Base-by-base conservation (phyloP, 176 grass and related monocot genomes). In the Zea luxurians region DNA sequence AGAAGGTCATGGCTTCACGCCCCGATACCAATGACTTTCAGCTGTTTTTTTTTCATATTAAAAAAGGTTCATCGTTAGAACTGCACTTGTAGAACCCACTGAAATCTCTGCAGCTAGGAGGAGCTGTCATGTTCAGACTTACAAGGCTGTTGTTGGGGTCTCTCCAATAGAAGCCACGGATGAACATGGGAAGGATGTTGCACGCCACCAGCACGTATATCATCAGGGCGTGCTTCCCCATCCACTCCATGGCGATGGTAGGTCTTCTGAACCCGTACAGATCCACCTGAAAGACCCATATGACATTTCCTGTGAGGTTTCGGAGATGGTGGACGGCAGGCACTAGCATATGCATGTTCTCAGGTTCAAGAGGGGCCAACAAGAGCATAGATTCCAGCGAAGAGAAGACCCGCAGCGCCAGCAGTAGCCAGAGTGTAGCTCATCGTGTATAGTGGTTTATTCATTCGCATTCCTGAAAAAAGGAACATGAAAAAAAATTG, bases 111-210 rank as follows among this genome's bases (percentile, higher is more conserved):
- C 13, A 61, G 77, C 61, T 13, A 59, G 41, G 12, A 61, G 10
- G 0, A 59, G 43, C 9, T 68, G 62, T 13, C 36, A 40, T 9
- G 88, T 64, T 78, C 50, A 20, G 74, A 77, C 88, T 92, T 82
- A 98, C 96, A 62, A 92, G 70, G 81, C 94, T 98, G 81, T 98
- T 92, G 46, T 88, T 89, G 49, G 96, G 92, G 38, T 92, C 81
- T 43, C 83, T 66, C 92, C 85, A 98, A 66, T 98, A 98, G 83
- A 98, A 95, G 5, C 92, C 96, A 80, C 94, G 96, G 64, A 98
- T 92, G 80, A 90, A 88, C 63, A 92, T 81, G 48, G 92, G 92
- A 15, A 90, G 64, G n/a, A 98, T 83, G 88, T 98, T 98, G 84
- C 91, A 98, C 3, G 88, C 91, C 40, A 98, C 74, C 57, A 98